These are phyloP conservation scores for Podospora sp. DNA, from an alignment of 495 filamentous ascomycete genomes.

Conservation along the genomic window DNA sequence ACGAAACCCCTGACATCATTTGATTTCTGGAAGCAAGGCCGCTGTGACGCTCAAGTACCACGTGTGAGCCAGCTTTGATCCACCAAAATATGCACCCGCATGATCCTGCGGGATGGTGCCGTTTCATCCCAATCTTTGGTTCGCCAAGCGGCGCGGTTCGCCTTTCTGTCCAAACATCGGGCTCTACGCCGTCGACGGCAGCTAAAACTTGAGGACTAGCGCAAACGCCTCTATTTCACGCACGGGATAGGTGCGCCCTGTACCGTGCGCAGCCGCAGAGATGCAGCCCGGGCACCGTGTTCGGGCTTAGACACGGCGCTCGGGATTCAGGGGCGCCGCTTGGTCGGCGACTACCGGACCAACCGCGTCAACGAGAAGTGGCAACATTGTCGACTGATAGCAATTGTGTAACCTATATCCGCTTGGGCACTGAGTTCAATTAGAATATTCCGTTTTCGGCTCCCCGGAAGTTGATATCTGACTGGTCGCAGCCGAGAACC, in stretches of 20 bases:
- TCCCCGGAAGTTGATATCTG: background rate
- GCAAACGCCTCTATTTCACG: background rate
- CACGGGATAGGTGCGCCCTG: background rate
- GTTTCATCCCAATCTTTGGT: constrained; percentile 4
- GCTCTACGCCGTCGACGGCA: background rate
- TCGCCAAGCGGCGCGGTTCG: background rate
- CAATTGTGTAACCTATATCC: too few relatives aligned
- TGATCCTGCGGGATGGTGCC: constrained; percentile 7
- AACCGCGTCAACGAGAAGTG: background rate
- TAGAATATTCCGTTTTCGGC: too few relatives aligned
- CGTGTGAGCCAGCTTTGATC: background rate
- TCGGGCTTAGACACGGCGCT: background rate
- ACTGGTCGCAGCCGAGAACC: background rate
- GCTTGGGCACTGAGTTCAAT: too few relatives aligned
- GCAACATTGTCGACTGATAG: background rate
- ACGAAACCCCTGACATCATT: background rate
- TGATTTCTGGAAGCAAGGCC: background rate
- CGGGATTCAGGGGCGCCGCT: background rate
- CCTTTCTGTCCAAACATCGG: background rate
- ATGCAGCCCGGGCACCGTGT: background rate
- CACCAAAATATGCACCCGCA: constrained; percentile 8
- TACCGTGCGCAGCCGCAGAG: background rate
- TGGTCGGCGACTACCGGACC: background rate
- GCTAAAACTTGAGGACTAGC: background rate
- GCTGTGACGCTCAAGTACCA: background rate